Conservation (phyloP, 148 eudicot genomes). For the Chenopodium suecicum region DNA sequence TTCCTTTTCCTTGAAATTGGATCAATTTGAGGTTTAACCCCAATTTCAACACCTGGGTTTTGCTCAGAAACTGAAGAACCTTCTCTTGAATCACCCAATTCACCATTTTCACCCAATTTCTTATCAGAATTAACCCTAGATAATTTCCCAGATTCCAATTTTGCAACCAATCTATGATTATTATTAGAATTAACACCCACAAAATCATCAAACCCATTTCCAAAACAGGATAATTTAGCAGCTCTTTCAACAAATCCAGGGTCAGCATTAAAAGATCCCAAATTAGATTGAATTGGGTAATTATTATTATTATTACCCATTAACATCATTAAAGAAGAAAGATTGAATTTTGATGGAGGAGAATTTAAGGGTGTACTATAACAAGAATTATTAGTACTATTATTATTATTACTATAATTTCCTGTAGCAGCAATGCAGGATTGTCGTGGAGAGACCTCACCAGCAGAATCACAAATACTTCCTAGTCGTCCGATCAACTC, state of each 20-base stretch:
- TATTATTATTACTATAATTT: slow-evolving; percentile 7
- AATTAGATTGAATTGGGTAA: slow-evolving; percentile 24
- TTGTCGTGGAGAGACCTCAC: slow-evolving; percentile 29
- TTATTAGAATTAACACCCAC: not conserved
- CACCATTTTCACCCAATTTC: slow-evolving; percentile 15
- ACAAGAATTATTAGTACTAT: slow-evolving; percentile 56
- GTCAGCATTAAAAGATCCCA: slow-evolving; percentile 37
- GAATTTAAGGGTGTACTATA: slow-evolving; percentile 78
- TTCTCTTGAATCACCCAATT: slow-evolving; percentile 52
- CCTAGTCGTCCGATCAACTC: slow-evolving; percentile 85
- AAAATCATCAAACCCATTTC: slow-evolving; percentile 8
- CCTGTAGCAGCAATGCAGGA: slow-evolving; percentile 25
- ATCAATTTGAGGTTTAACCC: slow-evolving; percentile 40
- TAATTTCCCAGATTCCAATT: slow-evolving; percentile 30
- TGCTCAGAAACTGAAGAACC: slow-evolving; percentile 81
- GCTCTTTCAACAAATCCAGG: slow-evolving; percentile 75
- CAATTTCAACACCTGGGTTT: slow-evolving; percentile 49
- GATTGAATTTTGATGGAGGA: slow-evolving; percentile 55
- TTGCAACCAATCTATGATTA: slow-evolving; percentile 16
- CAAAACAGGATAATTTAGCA: slow-evolving; percentile 58
- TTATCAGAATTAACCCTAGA: slow-evolving; percentile 27
- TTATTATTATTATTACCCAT: slow-evolving; percentile 15
- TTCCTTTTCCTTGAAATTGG: slow-evolving; percentile 68
- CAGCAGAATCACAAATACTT: slow-evolving; percentile 53
- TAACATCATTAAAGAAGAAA: slow-evolving; percentile 29